A percentile compares a stretch with the other conserved stretches of the same genome.
These are phyloP conservation scores for Dendrocalamus latiflorus DNA, from an alignment of 202 grass and related monocot genomes.

Conservation along the genomic window DNA sequence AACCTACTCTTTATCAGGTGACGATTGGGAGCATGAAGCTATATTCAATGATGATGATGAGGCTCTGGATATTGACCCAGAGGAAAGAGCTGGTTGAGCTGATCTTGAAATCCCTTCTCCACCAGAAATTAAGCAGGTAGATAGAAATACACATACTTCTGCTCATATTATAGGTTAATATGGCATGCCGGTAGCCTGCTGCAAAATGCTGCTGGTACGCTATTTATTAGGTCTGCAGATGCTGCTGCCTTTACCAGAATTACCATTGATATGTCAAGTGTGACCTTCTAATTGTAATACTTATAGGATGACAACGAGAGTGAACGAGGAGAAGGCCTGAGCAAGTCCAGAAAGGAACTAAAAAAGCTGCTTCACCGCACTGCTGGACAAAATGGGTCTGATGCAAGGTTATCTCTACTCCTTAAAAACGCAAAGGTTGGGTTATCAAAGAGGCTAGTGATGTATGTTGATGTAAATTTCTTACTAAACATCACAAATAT, in stretches of 20 bases:
- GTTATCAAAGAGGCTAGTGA: no score
- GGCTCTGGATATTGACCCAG: no score
- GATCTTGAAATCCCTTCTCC: no score
- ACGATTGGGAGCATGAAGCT: slow-evolving; percentile 94
- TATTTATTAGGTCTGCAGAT: slow-evolving; percentile 7
- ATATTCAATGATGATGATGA: slow-evolving; percentile 96
- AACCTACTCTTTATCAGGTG: slow-evolving; percentile 51
- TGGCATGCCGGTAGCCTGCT: neutral
- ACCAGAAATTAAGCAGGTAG: slow-evolving; percentile 94
- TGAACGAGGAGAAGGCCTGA: slow-evolving; percentile 51
- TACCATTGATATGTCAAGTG: neutral
- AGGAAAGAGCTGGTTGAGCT: no score
- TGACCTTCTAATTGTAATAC: slow-evolving; percentile 9
- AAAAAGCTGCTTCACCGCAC: slow-evolving; percentile 65
- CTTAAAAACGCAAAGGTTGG: no score
- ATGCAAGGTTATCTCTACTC: no score
- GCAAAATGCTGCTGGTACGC: neutral
- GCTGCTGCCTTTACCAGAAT: slow-evolving; percentile 7
- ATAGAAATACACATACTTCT: neutral
- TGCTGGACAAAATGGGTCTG: slow-evolving; percentile 56
- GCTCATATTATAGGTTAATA: neutral
- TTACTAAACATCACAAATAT: no score
- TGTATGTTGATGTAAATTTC: no score
- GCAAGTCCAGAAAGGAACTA: slow-evolving; percentile 87
- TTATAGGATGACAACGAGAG: slow-evolving; percentile 52